Evolutionary conservation across 2,329 filamentous ascomycete genomes (phyloP).

Genomic region (Metarhizium brunneum): DNA sequence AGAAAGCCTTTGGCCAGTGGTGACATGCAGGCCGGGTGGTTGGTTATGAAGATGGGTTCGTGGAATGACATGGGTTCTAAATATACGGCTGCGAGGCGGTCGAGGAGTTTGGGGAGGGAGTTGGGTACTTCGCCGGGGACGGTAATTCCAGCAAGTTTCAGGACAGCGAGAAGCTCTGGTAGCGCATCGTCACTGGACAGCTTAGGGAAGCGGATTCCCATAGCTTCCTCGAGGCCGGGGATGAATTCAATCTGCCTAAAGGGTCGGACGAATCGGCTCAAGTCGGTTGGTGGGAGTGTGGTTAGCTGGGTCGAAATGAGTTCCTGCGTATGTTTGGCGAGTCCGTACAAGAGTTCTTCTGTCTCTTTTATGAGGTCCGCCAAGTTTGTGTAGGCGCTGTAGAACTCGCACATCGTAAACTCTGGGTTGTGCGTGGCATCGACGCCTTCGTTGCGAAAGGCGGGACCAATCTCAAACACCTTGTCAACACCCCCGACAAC

Average conservation of each 20-base stretch:
- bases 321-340: conserved; percentile 42
- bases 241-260: conserved; percentile 74
- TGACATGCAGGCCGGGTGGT: conserved; percentile 85
- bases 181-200: conserved; percentile 47
- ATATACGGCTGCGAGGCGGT: conserved; percentile 66
- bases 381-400: conserved; percentile 74
- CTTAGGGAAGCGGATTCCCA: conserved; percentile 57
- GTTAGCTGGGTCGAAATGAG: conserved; percentile 36
- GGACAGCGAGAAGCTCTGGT: conserved; percentile 41
- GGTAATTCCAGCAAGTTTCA: conserved; percentile 50
- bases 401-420: conserved; percentile 97
- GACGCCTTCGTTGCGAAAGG: conserved; percentile 88
- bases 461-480: conserved; percentile 87
- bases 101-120: conserved; percentile 62
- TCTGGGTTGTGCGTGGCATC: conserved; percentile 93
- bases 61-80: conserved; percentile 66
- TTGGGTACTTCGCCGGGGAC: conserved; percentile 54
- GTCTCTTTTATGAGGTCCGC: conserved; percentile 67
- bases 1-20: conserved; percentile 82
- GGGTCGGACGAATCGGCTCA: conserved; percentile 38
- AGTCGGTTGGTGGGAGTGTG: conserved; percentile 37
- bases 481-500: conserved; percentile 80
- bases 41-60: conserved; percentile 71
- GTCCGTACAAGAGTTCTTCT: conserved; percentile 55
- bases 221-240: conserved; percentile 60